Conservation (phyloP, 345 rosid species). For the Camelina laxa region DNA sequence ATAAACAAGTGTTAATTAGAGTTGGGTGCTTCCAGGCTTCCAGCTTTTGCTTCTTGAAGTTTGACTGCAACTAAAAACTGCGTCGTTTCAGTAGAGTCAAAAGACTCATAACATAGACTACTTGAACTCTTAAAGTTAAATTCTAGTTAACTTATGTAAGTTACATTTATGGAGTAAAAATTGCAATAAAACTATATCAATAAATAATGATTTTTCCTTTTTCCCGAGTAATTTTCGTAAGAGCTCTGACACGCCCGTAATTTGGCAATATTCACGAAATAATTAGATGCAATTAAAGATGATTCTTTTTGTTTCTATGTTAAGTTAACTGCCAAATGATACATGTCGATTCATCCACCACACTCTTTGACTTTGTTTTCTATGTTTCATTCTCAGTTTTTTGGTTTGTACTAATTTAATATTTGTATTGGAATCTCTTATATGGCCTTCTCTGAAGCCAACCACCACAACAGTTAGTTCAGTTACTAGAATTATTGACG, state of each 20-base stretch:
- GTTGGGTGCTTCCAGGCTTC: neutral
- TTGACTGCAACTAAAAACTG: neutral
- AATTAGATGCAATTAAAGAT: neutral
- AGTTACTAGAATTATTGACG: too few species aligned
- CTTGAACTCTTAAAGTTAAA: too few species aligned
- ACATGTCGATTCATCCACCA: constrained; percentile 1
- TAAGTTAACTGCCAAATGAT: constrained; percentile 36
- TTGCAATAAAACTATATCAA: neutral
- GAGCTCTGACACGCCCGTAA: neutral
- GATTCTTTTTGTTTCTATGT: constrained; percentile 23
- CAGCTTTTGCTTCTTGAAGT: constrained; percentile 13
- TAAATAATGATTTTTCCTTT: neutral
- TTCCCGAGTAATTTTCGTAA: neutral
- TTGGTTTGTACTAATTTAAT: constrained; percentile 37
- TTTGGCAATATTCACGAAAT: constrained; percentile 23
- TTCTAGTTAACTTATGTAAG: neutral
- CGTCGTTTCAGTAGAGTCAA: too few species aligned
- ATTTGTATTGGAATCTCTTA: constrained; percentile 31
- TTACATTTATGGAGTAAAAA: neutral
- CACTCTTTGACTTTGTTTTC: neutral
- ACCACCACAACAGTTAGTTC: constrained; percentile 30
- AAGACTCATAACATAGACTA: too few species aligned
- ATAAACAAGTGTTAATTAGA: neutral
- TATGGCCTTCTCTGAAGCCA: constrained; percentile 37
- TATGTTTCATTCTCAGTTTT: neutral